A percentile compares a stretch with the other conserved stretches of the same genome.
phyloP scores from a whole-genome alignment of 768 basidiomycete genomes.

The Rhodotorula kratochvilovae region DNA sequence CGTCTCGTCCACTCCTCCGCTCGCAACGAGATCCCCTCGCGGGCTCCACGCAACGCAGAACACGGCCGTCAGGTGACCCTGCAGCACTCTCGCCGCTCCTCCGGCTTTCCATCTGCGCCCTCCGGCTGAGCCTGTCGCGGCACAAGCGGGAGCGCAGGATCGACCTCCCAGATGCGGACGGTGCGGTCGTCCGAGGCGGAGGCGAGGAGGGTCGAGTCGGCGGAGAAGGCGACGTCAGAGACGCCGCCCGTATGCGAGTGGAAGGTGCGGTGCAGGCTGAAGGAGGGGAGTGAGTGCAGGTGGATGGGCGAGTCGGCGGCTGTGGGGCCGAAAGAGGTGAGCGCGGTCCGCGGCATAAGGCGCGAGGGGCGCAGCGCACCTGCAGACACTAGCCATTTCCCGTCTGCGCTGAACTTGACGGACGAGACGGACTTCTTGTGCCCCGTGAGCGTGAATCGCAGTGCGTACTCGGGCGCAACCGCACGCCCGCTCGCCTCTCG shows the following conservation, averaged over 20 bases:
- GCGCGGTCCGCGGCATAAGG: neutral
- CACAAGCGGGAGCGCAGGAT: slow-evolving; percentile 53
- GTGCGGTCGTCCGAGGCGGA: slow-evolving; percentile 92
- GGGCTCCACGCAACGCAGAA: slow-evolving; percentile 92
- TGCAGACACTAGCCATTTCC: slow-evolving; percentile 71
- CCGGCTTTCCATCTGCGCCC: neutral
- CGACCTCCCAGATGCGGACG: slow-evolving; percentile 76
- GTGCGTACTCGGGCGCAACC: slow-evolving; percentile 51
- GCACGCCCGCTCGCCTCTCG: neutral
- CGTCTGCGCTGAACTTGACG: slow-evolving; percentile 83
- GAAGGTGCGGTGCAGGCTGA: slow-evolving; percentile 54
- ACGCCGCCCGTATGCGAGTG: slow-evolving; percentile 75
- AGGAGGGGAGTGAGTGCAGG: slow-evolving; percentile 40
- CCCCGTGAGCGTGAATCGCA: slow-evolving; percentile 66
- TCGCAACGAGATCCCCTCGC: slow-evolving; percentile 80
- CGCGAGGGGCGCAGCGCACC: slow-evolving; percentile 55
- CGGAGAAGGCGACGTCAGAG: slow-evolving; percentile 85
- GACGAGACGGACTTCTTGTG: slow-evolving; percentile 77
- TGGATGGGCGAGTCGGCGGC: slow-evolving; percentile 66
- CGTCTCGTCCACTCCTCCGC: slow-evolving; percentile 92
- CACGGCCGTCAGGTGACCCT: slow-evolving; percentile 87
- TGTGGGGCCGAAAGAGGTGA: slow-evolving; percentile 57
- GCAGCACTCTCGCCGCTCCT: slow-evolving; percentile 55
- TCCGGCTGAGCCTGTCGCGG: neutral
- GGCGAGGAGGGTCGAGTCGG: slow-evolving; percentile 73